phyloP scores from a whole-genome alignment of 139 green algal genomes.

The Diplosphaera chodatii region DNA sequence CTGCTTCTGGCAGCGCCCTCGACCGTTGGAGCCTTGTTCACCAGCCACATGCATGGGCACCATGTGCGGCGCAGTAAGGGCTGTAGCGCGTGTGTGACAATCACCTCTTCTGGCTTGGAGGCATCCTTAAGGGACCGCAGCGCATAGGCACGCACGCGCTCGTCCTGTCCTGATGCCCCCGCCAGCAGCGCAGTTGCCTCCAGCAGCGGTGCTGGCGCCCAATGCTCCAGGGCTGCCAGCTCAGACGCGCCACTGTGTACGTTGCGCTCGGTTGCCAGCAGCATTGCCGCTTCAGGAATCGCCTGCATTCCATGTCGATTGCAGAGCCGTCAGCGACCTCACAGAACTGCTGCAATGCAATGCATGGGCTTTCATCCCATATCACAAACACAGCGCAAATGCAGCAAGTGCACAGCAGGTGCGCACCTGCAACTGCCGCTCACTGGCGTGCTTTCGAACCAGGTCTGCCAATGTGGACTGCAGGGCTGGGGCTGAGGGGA shows the following conservation, averaged over 20 bases:
- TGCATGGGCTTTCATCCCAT: too few relatives aligned
- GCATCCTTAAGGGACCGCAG: conserved; percentile 29
- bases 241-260: not conserved
- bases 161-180: conserved; percentile 22
- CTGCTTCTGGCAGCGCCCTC: too few relatives aligned
- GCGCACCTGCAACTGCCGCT: conserved; percentile 13
- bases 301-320: conserved; percentile 22
- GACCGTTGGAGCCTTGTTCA: too few relatives aligned
- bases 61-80: too few relatives aligned
- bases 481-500: conserved; percentile 10
- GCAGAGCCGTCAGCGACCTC: too few relatives aligned
- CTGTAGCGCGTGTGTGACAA: too few relatives aligned
- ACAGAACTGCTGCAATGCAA: too few relatives aligned
- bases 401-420: not conserved
- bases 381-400: not conserved
- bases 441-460: conserved; percentile 29
- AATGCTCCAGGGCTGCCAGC: conserved; percentile 38
- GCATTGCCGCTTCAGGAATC: conserved; percentile 41
- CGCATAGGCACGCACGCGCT: conserved; percentile 29
- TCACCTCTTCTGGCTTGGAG: conserved; percentile 26
- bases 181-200: conserved; percentile 62
- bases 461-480: conserved; percentile 27
- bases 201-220: conserved; percentile 42
- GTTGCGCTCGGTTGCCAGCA: conserved; percentile 40
- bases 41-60: not conserved